Evolutionary conservation across 208 protist genomes (phyloP), one percentile per base, ranked within the genome.

Genomic region (Zelonia costaricensis): DNA sequence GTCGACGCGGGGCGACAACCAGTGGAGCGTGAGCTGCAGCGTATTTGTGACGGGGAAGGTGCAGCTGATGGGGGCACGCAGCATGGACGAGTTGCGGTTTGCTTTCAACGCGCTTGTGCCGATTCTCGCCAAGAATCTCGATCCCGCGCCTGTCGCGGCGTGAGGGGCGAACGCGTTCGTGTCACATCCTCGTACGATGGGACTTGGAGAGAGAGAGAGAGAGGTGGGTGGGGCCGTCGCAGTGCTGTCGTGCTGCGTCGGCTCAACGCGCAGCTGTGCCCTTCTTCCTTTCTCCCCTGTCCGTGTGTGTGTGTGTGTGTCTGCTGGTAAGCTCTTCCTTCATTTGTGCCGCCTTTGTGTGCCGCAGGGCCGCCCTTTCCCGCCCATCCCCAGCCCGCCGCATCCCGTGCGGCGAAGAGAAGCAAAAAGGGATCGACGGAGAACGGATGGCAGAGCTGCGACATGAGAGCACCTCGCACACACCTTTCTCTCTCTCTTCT

Each of bases 41-140:
- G 84, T 95, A 40, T 93, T 86, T 65, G 90, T 93, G 27, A 95
- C 82, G 38, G 90, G 90, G 0, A 95, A 95, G 53, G 72, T 95
- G 20, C 89, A 65, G 44, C 60, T 95, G 55, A 59, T 95, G 39
- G 90, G 90, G 0, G 84, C 86, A 9, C 82, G 90, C 18, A 93
- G 86, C 57, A 64, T 78, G 63, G 80, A 93, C 52, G 90, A 95
- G 52, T 55, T 95, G 18, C 71, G 68, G 20, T 90, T 91, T 51
- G 86, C 90, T 10, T 95, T 93, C 51, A 75, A 93, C 54, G 82
- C 90, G 9, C 64, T 93, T 33, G 67, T 95, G 10, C 90, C 90
- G 10, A 90, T 95, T 22, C 36, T 95, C 8, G 69, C 80, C 53
- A 79, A 86, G 58, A 89, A 84, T 55, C 42, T 84, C 1, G 52